Base-by-base conservation (phyloP, 2,329 filamentous ascomycete species). In the Orbilia blumenaviensis region DNA sequence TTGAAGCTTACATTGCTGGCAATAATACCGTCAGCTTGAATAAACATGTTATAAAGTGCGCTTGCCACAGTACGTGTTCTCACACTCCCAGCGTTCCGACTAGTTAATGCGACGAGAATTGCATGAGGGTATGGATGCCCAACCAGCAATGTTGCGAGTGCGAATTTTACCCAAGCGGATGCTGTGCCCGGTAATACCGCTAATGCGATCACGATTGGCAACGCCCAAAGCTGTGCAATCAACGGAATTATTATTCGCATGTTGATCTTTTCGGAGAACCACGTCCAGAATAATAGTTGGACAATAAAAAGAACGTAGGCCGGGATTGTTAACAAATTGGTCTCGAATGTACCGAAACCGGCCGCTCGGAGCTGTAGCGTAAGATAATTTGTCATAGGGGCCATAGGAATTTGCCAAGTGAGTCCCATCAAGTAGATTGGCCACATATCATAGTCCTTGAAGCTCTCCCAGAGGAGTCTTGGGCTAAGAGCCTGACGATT, bases 261-360 rank as follows among this genome's bases (percentile, higher is more conserved):
- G 75, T 87, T 86, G n/a, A 86, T 62, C 50, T 81, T 87, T 82
- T 82, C 86, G 79, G 81, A 86, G 80, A 82, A 83, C 83, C 81
- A 85, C 0, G 86, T 88, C 78, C 86, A 81, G 44, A 86, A 81
- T 9, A 88, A 80, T 2, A 88, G 83, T 58, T 84, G 85, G 9
- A 86, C 79, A 42, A 87, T 85, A 71, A 86, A 85, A 8, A 87
- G 79, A 1, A 85, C 84, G 60, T 85, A 85, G 2, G 83, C 85
- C 0, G 88, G 86, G n/a, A 91, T 90, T 1, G 86, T 86, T 6
- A 91, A 84, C 34, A 91, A 81, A 79, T 90, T 91, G 1, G 88
- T 85, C 21, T 88, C 82, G 81, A 91, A 89, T 1, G 87, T 88
- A 74, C 84, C 83, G 81, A 89, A 90, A 1, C 86, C 89, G 0